phyloP scores from a whole-genome alignment of 2,329 filamentous ascomycete genomes.

The Mycosphaerella sp. region DNA sequence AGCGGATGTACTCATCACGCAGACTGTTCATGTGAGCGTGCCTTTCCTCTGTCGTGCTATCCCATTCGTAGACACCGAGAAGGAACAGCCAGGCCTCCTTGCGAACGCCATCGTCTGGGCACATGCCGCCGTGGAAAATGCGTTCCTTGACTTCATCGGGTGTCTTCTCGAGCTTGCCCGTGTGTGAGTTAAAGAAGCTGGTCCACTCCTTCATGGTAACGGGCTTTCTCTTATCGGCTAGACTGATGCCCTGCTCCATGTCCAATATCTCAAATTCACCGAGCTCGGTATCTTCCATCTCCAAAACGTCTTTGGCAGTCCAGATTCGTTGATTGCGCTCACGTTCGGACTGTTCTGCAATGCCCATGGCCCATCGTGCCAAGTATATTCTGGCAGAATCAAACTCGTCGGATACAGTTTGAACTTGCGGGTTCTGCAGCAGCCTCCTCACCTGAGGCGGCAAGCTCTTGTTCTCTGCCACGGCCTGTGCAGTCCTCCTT shows the following conservation, averaged over 20 bases:
- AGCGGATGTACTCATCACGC: constrained; percentile 84
- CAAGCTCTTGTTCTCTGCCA: constrained; percentile 83
- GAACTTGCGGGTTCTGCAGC: constrained; percentile 86
- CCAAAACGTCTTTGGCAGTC: constrained; percentile 86
- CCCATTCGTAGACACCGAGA: constrained; percentile 87
- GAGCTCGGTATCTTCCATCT: constrained; percentile 89
- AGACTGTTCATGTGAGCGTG: constrained; percentile 76
- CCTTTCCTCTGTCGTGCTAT: constrained; percentile 79
- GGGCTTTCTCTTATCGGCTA: constrained; percentile 69
- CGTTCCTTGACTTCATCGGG: constrained; percentile 91
- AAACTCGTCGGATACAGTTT: constrained; percentile 93
- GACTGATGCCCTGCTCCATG: constrained; percentile 62
- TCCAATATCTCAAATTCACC: constrained; percentile 95
- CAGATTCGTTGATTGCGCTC: constrained; percentile 82
- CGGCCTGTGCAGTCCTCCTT: constrained; percentile 79
- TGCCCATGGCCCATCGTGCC: constrained; percentile 96
- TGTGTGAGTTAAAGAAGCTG: constrained; percentile 72
- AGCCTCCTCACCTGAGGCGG: constrained; percentile 81
- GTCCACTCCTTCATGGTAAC: constrained; percentile 84
- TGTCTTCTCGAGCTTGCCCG: constrained; percentile 70
- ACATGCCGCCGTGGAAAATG: constrained; percentile 90
- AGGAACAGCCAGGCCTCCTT: constrained; percentile 97
- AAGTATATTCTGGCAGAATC: constrained; percentile 93
- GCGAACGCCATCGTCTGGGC: constrained; percentile 80
- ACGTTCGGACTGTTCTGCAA: constrained; percentile 90